Base-by-base conservation (phyloP, 2,329 filamentous ascomycete genomes). In the Gaeumannomyces tritici region DNA sequence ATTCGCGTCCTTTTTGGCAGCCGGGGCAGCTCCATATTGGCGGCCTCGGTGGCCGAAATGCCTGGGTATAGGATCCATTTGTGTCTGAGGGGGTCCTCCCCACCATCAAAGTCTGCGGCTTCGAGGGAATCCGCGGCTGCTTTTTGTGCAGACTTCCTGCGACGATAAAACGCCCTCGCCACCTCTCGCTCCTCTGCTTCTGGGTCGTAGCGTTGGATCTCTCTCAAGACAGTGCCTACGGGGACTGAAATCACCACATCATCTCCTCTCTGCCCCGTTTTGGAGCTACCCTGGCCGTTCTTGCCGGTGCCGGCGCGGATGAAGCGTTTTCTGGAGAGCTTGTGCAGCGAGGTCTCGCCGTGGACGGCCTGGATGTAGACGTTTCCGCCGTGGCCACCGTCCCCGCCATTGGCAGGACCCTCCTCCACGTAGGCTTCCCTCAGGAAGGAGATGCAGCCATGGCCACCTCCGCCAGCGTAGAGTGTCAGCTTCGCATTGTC, bases 351-450 rank as follows among this genome's bases (percentile, higher is more conserved):
- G 0, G 92, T 98, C 75, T 98, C 90, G 64, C 92, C 91, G 62
- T 89, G 87, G 1, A 96, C 86, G 9, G 95, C 93, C 75, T 98
- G 93, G 63, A 99, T 96, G 73, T 96, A 98, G 67, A 99, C 81
- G 69, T 89, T 96, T 54, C 95, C 95, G 65, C 95, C 95, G 62
- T 86, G 89, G 5, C 95, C 95, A 55, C 95, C 95, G 72, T 99
- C 92, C 64, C 95, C 95, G 59, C 95, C 95, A 73, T 99, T 98
- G 12, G 95, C 86, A 13, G 95, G 95, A 0, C 95, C 95, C 66
- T 96, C 88, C 57, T 88, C 85, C 33, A 97, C 81, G 74, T 90
- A 98, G 66, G 93, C 93, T 70, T 99, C 95, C 26, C 93, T 88
- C 56, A 96, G 78, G 72, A 98, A 99, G 0, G 95, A 95, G 60